Conservation (phyloP, 352 stramenopile genomes). For the Globisporangium cylindrosporum region DNA sequence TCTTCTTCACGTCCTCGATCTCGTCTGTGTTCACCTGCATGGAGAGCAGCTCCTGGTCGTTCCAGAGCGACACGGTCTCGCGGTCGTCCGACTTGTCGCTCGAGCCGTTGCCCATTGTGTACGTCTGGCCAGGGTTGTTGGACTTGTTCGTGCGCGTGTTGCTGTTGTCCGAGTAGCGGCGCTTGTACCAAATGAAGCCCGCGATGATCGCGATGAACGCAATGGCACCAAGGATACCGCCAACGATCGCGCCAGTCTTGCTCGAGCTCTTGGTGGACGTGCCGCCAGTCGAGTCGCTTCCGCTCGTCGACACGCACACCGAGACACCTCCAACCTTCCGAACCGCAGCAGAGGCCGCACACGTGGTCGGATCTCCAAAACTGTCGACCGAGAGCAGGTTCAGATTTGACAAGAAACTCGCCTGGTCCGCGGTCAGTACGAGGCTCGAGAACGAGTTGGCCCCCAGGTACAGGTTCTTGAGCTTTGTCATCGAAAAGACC, state of each 20-base stretch:
- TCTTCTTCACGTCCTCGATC: constrained; percentile 35
- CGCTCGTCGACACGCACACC: constrained; percentile 30
- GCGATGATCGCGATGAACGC: constrained; percentile 29
- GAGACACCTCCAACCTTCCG: constrained; percentile 25
- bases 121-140: constrained; percentile 6
- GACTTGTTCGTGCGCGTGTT: constrained; percentile 12
- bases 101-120: constrained; percentile 7
- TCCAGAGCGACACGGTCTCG: constrained; percentile 34
- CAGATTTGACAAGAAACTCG: constrained; percentile 32
- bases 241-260: constrained; percentile 33
- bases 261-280: constrained; percentile 17
- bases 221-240: constrained; percentile 33
- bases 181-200: constrained; percentile 28
- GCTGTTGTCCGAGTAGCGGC: constrained; percentile 15
- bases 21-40: constrained; percentile 51
- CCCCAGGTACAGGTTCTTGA: constrained; percentile 42
- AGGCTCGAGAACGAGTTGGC: constrained; percentile 55
- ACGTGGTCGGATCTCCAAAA: constrained; percentile 25
- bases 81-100: constrained; percentile 2
- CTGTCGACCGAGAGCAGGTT: constrained; percentile 43
- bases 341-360: constrained; percentile 19
- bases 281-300: constrained; percentile 7
- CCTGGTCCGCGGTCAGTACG: constrained; percentile 25
- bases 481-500: constrained; percentile 44
- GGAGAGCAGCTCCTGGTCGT: constrained; percentile 45